These are phyloP conservation scores for Oehlia diaphana DNA, from an alignment of 192 early-diverging fungal species.

Conservation along the genomic window DNA sequence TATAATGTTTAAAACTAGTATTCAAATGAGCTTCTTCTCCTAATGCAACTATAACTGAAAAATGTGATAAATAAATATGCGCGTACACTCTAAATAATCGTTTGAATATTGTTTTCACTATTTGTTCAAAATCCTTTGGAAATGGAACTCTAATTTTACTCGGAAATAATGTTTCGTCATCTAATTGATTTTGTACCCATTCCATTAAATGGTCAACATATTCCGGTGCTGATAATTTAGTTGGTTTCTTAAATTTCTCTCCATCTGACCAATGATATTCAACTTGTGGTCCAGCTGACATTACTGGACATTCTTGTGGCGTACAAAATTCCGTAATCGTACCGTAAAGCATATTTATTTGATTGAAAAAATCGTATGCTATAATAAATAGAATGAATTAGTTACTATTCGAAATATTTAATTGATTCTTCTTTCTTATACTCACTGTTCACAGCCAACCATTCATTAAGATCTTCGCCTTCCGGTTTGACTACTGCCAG, in stretches of 20 bases:
- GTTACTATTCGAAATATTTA: neutral
- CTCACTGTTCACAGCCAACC: conserved; percentile 87
- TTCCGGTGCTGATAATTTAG: conserved; percentile 82
- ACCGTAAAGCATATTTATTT: conserved; percentile 93
- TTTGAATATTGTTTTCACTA: conserved; percentile 78
- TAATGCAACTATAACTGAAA: conserved; percentile 68
- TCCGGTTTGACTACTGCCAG: conserved; percentile 80
- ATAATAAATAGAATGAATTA: neutral
- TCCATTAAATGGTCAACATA: conserved; percentile 88
- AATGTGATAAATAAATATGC: conserved; percentile 90
- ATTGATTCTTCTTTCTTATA: neutral
- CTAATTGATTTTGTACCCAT: conserved; percentile 80
- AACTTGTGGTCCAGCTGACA: conserved; percentile 85
- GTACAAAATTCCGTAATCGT: conserved; percentile 88
- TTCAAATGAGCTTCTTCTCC: conserved; percentile 89
- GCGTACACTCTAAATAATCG: conserved; percentile 92
- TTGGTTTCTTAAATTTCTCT: conserved; percentile 80
- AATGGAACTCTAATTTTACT: conserved; percentile 77
- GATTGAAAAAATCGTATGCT: conserved; percentile 95
- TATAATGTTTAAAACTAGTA: conserved; percentile 94
- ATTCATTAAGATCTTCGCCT: conserved; percentile 88
- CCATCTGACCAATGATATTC: conserved; percentile 92
- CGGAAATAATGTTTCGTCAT: conserved; percentile 88
- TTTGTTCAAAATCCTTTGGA: conserved; percentile 64
- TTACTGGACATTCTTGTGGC: conserved; percentile 80